Base-by-base conservation (phyloP, 495 filamentous ascomycete genomes). In the Aspergillus egyptiacus region DNA sequence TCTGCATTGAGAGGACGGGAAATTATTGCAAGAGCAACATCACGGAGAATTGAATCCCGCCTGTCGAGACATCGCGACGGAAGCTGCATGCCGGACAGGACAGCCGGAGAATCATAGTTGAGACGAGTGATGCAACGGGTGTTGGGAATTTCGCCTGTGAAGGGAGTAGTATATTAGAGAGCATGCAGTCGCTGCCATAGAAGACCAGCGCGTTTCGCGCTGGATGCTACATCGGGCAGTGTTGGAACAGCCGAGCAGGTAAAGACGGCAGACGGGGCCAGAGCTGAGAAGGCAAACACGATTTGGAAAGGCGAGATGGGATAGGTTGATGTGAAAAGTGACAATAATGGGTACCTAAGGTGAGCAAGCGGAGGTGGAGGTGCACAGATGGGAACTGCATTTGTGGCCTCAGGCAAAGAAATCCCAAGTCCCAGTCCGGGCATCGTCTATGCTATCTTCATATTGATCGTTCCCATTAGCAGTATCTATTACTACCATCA, bases 1-100 rank as follows among this genome's bases (percentile, higher is more conserved):
- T 43, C 31, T 20, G 9, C 24, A 34, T 32, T 36, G 35, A 39
- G 33, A 31, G 33, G 43, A 51, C 50, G 57, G 57, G 54, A 51
- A 59, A 59, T 54, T n/a, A n/a, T n/a, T 51, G 3, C 22, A 22
- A 9, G 24, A 17, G 20, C n/a, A 27, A 20, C 19, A 24, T 33
- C 32, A 47, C 58, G 58, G 58, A 57, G 36, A 60, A 60, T 50
- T 60, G 48, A 24, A 38, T 55, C 54, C 58, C 58, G 34, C 55
- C 55, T 61, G 58, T 61, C 22, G 33, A 28, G 33, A 53, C 7
- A 14, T 19, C 7, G 40, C n/a, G 13, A 3, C 2, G 28, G 14
- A 49, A n/a, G n/a, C n/a, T n/a, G n/a, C n/a, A n/a, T n/a, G n/a
- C n/a, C n/a, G n/a, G n/a, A n/a, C n/a, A n/a, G n/a, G n/a, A n/a